Conservation (phyloP, 129 eudicot species). For the Artemisia tridentata region DNA sequence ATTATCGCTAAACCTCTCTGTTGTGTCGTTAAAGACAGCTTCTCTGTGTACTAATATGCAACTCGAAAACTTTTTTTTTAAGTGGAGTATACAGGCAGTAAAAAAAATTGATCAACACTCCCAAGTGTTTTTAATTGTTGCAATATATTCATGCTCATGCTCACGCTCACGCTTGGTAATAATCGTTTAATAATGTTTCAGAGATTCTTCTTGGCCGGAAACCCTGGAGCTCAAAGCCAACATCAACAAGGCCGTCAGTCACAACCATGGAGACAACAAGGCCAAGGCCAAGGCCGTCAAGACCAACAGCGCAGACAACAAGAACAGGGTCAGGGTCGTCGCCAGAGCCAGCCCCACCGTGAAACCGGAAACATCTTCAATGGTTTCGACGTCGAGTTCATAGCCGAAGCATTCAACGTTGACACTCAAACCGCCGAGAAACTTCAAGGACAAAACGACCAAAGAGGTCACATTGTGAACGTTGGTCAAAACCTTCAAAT, state of each 20-base stretch:
- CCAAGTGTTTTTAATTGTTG: too few species aligned
- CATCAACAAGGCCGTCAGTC: slow-evolving; percentile 15
- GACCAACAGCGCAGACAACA: slow-evolving; percentile 16
- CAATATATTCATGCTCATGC: too few species aligned
- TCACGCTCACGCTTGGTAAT: too few species aligned
- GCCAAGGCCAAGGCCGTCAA: not conserved
- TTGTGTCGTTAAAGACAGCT: too few species aligned
- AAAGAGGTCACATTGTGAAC: slow-evolving; percentile 54
- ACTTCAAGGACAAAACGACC: slow-evolving; percentile 52
- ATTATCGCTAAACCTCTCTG: too few species aligned
- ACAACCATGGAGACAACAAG: too few species aligned
- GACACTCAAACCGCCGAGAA: slow-evolving; percentile 48
- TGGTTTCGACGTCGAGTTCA: slow-evolving; percentile 35
- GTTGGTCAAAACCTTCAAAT: slow-evolving; percentile 42
- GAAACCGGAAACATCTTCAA: slow-evolving; percentile 47
- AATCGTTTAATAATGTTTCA: not conserved
- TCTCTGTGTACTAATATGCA: too few species aligned
- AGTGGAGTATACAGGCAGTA: too few species aligned
- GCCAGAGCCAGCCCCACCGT: slow-evolving; percentile 5
- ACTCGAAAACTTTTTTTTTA: too few species aligned
- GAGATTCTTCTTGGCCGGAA: slow-evolving; percentile 45
- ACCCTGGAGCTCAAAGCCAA: slow-evolving; percentile 30
- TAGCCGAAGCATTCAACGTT: slow-evolving; percentile 55
- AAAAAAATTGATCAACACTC: too few species aligned
- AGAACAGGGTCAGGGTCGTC: not conserved